phyloP scores from a whole-genome alignment of 2,329 filamentous ascomycete genomes.

The Claviceps lovelessii region DNA sequence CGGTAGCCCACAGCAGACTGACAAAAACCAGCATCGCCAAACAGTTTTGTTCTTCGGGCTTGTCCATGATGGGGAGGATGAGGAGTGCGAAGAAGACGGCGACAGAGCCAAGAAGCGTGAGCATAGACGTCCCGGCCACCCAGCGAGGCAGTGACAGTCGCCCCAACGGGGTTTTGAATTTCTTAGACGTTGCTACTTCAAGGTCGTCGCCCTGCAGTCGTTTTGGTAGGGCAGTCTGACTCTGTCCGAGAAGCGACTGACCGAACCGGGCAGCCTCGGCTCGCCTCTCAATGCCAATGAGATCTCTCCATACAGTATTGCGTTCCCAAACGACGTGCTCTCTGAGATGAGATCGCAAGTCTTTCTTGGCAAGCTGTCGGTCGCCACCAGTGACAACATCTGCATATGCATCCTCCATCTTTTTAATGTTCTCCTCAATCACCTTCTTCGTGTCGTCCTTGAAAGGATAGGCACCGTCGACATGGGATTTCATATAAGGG shows the following conservation, averaged over 20 bases:
- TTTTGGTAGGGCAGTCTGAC: constrained; percentile 51
- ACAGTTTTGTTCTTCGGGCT: constrained; percentile 87
- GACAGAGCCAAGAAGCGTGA: constrained; percentile 57
- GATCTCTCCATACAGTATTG: constrained; percentile 96
- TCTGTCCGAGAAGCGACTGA: constrained; percentile 64
- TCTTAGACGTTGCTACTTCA: constrained; percentile 45
- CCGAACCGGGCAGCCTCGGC: constrained; percentile 89
- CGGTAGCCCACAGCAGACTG: constrained; percentile 89
- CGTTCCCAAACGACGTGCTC: constrained; percentile 98
- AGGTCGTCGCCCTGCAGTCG: constrained; percentile 76
- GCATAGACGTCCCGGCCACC: constrained; percentile 71
- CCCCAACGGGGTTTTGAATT: constrained; percentile 67
- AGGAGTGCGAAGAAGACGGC: constrained; percentile 62
- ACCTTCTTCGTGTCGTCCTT: constrained; percentile 53
- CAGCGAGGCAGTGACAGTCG: constrained; percentile 62
- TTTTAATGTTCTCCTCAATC: constrained; percentile 56
- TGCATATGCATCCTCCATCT: constrained; percentile 69
- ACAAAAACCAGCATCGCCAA: constrained; percentile 87
- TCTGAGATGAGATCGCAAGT: constrained; percentile 75
- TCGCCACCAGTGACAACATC: constrained; percentile 74
- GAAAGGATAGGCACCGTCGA: constrained; percentile 74
- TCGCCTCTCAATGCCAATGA: constrained; percentile 94
- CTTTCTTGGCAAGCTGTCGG: constrained; percentile 59
- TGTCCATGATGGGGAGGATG: constrained; percentile 66
- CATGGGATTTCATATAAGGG: constrained; percentile 58